phyloP scores from a whole-genome alignment of 169 alveolate species.

The Toxoplasma gondii region DNA sequence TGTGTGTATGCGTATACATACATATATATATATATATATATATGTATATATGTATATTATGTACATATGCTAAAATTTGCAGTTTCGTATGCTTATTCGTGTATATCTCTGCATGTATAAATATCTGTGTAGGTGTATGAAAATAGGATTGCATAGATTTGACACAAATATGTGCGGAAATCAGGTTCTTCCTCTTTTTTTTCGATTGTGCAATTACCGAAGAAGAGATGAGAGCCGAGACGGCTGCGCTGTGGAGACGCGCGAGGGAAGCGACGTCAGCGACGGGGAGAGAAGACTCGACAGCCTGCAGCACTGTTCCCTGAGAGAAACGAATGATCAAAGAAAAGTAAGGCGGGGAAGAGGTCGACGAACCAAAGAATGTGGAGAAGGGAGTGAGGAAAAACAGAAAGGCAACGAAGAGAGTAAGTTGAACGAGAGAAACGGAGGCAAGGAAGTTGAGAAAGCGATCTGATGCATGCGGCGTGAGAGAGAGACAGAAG shows the following conservation, averaged over 20 bases:
- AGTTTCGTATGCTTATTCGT: too few relatives aligned
- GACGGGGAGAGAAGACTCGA: background rate
- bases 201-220: background rate
- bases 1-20: too few relatives aligned
- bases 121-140: too few relatives aligned
- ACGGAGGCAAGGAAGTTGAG: background rate
- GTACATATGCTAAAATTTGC: too few relatives aligned
- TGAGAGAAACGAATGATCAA: background rate
- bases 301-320: background rate
- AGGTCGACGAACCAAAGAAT: background rate
- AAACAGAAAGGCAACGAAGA: too few relatives aligned
- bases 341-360: background rate
- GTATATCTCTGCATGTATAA: too few relatives aligned
- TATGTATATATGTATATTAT: too few relatives aligned
- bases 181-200: too few relatives aligned
- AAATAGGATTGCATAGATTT: too few relatives aligned
- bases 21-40: too few relatives aligned
- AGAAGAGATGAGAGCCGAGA: background rate
- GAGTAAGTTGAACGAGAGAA: background rate
- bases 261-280: background rate
- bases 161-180: too few relatives aligned
- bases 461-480: background rate
- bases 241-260: background rate
- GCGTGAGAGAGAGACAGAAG: background rate
- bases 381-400: background rate